phyloP scores from a whole-genome alignment of 352 stramenopile genomes.

The Globisporangium radiosum region DNA sequence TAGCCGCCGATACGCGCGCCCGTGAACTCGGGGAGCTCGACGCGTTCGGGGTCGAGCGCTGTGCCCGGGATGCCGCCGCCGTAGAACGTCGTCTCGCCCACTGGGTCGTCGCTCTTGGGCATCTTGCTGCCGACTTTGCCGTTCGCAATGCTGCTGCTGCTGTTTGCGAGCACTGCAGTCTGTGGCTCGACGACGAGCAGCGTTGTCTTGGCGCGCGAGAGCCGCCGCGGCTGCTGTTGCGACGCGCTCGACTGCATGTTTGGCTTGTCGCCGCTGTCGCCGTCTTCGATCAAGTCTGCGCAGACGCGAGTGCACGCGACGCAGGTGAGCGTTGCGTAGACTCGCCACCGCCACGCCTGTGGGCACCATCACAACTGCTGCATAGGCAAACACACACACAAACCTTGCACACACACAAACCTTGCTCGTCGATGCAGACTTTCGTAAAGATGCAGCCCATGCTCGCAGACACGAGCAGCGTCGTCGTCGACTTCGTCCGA shows the following conservation, averaged over 20 bases:
- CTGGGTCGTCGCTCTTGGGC: constrained; percentile 5
- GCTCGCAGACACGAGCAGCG: neutral
- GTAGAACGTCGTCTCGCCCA: constrained; percentile 27
- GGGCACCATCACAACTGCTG: neutral
- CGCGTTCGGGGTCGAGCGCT: constrained; percentile 45
- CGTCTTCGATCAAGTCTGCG: constrained; percentile 9
- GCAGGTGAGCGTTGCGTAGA: neutral
- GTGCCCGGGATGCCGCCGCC: constrained; percentile 64
- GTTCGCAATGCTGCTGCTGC: constrained; percentile 2
- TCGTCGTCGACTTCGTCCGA: too few relatives aligned
- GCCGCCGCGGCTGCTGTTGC: constrained; percentile 9
- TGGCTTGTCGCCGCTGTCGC: constrained; percentile 8
- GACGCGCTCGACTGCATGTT: constrained; percentile 1
- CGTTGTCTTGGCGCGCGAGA: constrained; percentile 36
- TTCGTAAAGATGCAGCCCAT: constrained; percentile 19
- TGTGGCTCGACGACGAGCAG: constrained; percentile 23
- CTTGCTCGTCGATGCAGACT: constrained; percentile 13
- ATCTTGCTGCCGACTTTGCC: constrained; percentile 2
- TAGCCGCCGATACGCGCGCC: constrained; percentile 41
- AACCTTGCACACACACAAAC: neutral
- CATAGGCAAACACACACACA: neutral
- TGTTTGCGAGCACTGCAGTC: constrained; percentile 5
- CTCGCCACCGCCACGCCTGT: neutral
- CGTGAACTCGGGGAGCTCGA: constrained; percentile 62
- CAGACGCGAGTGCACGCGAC: neutral